Percentiles rank a stretch among this genome's conserved stretches.
These are phyloP conservation scores for Sarocladium kiliense DNA, from an alignment of 2,329 filamentous ascomycete species.

Conservation along the genomic window DNA sequence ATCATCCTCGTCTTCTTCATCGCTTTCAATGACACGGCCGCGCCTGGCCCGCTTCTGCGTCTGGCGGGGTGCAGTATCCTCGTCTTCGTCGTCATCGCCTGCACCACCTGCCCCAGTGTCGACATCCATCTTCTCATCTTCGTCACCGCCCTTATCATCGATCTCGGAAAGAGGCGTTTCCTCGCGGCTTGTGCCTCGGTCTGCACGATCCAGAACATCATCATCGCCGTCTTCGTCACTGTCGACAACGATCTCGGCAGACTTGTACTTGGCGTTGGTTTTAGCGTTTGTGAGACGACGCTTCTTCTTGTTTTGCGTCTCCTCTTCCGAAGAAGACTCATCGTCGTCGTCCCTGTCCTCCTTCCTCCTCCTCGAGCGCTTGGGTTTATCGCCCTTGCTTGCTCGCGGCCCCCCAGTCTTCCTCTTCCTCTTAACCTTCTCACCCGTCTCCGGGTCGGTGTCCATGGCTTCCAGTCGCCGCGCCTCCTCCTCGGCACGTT, in stretches of 20 bases:
- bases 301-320: conserved; percentile 53
- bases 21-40: conserved; percentile 48
- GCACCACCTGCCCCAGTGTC: conserved; percentile 36
- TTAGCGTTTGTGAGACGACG: conserved; percentile 49
- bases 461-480: conserved; percentile 59
- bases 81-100: conserved; percentile 28
- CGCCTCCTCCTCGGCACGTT: conserved; percentile 42
- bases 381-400: conserved; percentile 35
- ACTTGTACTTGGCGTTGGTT: conserved; percentile 68
- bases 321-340: conserved; percentile 39
- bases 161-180: conserved; percentile 31
- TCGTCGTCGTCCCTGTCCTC: conserved; percentile 34
- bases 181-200: conserved; percentile 33
- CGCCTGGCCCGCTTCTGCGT: conserved; percentile 42
- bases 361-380: conserved; percentile 56
- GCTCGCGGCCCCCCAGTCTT: conserved; percentile 36
- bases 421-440: conserved; percentile 75
- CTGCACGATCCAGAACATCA: conserved; percentile 37
- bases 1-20: conserved; percentile 45
- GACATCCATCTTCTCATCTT: conserved; percentile 47
- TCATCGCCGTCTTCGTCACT: conserved; percentile 56
- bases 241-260: conserved; percentile 75
- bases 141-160: conserved; percentile 29
- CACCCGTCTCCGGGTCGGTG: conserved; percentile 75
- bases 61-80: conserved; percentile 35